Base-by-base conservation (phyloP, 2,329 filamentous ascomycete species). In the Mariannaea elegans region DNA sequence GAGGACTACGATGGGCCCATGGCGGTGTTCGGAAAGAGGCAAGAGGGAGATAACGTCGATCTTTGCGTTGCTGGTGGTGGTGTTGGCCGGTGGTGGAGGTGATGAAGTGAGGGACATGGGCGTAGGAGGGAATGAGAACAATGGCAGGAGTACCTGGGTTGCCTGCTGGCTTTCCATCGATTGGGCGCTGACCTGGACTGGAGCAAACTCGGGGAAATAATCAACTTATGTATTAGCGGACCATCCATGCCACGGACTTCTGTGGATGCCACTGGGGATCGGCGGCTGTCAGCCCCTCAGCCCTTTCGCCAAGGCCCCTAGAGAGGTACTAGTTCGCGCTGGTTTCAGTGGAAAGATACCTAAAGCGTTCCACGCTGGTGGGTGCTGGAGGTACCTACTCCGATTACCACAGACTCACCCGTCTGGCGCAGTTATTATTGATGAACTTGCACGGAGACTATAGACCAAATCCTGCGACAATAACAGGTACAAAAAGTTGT, bases 251-350 rank as follows among this genome's bases (percentile, higher is more conserved):
- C 31, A 24, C 27, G 24, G 49, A 21, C 24, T 29, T 44, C 14
- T 16, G 47, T 52, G 39, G 49, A 27, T 52, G 41, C 44, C 34
- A 47, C 55, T 24, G 41, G 48, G 46, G 41, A 52, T 52, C 48
- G 55, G 48, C 55, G 41, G 34, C 49, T 39, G 55, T n/a, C n/a
- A n/a, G n/a, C n/a, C n/a, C n/a, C n/a, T 52, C 55, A 58, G 55
- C 55, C 41, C 29, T 39, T 27, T 38, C 44, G 49, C 47, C 41
- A 52, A 45, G 55, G 34, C 32, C 34, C 36, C 32, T 31, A 32
- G 16, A 32, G 29, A 36, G 32, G 32, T 36, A 36, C 32, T 36
- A n/a, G 14, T 36, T 36, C 32, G 32, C 14, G 32, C 8, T 36
- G 32, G 5, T 9, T 9, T 36, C 32, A 36, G 32, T n/a, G 32